Percentiles rank a stretch among this genome's conserved stretches.
phyloP scores from a whole-genome alignment of 2,329 filamentous ascomycete species.

The Hortaea sp. region DNA sequence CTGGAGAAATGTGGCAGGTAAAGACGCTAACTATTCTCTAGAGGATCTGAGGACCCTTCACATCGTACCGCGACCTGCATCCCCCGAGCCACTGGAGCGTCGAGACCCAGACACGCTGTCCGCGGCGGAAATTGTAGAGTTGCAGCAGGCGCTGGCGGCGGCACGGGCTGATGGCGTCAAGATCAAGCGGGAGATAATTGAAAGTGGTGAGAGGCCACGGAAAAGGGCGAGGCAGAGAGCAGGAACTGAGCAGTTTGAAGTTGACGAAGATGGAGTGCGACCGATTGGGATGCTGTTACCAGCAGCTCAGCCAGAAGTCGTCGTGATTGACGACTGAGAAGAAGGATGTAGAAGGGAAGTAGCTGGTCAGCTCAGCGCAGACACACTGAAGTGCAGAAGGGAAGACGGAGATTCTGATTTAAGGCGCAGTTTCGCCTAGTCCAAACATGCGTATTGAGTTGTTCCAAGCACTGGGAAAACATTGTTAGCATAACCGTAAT shows the following conservation, averaged over 20 bases:
- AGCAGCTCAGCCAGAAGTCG: too few relatives aligned
- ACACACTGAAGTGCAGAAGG: too few relatives aligned
- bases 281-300: too few relatives aligned
- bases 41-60: conserved; percentile 11
- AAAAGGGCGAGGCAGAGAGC: conserved; percentile 8
- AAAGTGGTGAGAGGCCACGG: conserved; percentile 8
- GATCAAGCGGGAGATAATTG: conserved; percentile 12
- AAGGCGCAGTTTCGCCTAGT: conserved; percentile 40
- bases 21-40: background rate
- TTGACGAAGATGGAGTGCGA: conserved; percentile 6
- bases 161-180: background rate
- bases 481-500: conserved; percentile 12
- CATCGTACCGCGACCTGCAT: conserved; percentile 15
- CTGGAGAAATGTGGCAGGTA: too few relatives aligned
- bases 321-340: too few relatives aligned
- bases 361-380: too few relatives aligned
- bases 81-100: conserved; percentile 10
- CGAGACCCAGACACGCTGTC: conserved; percentile 6
- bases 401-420: background rate
- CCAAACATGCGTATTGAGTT: conserved; percentile 77
- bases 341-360: too few relatives aligned
- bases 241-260: conserved; percentile 6
- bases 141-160: conserved; percentile 1
- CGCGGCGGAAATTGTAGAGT: conserved; percentile 7
- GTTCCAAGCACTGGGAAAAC: conserved; percentile 51